Conservation (phyloP, 2,329 filamentous ascomycete species). For the Fonsecaea nubica region DNA sequence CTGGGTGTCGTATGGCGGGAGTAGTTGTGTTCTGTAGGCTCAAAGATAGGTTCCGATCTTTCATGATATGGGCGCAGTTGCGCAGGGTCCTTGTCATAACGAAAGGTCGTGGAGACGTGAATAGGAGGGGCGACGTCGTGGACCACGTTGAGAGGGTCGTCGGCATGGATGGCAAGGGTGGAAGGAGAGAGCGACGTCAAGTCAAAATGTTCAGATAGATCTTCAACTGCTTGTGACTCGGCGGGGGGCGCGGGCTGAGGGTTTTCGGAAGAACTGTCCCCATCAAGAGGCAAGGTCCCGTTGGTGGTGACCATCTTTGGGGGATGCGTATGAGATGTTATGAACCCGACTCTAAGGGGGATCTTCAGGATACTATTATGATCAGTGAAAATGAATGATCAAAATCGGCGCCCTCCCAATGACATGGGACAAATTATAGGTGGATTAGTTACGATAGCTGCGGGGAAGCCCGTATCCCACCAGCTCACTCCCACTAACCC, state of each 20-base stretch:
- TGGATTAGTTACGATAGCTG: not conserved
- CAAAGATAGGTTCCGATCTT: constrained; percentile 51
- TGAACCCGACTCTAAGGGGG: not conserved
- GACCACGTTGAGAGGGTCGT: constrained; percentile 75
- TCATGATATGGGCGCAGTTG: constrained; percentile 60
- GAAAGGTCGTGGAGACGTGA: constrained; percentile 90
- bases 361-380: too few species aligned
- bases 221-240: constrained; percentile 17
- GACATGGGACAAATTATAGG: not conserved
- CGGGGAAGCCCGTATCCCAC: not conserved
- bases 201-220: constrained; percentile 20
- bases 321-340: not conserved
- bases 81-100: constrained; percentile 75
- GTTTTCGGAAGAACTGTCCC: not conserved
- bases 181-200: constrained; percentile 54
- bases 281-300: not conserved
- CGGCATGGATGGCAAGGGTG: constrained; percentile 79
- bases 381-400: not conserved
- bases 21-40: constrained; percentile 70
- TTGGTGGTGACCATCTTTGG: not conserved
- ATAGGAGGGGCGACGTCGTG: constrained; percentile 85
- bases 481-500: not conserved
- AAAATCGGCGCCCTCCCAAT: not conserved
- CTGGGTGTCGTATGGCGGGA: constrained; percentile 81
- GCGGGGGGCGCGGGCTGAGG: not conserved